Evolutionary conservation across 2,329 filamentous ascomycete species (phyloP).

Genomic region (Grosmannia penicillata): DNA sequence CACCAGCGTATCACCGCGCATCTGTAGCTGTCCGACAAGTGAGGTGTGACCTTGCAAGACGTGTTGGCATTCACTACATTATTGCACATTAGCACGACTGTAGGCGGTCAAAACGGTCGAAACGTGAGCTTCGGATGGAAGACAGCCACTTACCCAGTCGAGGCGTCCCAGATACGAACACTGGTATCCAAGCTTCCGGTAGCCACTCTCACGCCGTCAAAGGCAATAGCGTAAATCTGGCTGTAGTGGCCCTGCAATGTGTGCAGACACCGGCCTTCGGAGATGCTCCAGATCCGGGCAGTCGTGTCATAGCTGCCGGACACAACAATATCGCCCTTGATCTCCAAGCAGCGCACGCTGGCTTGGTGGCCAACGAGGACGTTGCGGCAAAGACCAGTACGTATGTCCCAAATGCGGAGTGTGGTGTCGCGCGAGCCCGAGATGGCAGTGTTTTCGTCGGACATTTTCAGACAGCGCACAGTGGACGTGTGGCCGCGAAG

Average conservation of each 20-base stretch:
- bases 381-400: constrained; percentile 74
- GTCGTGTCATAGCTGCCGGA: constrained; percentile 97
- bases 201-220: constrained; percentile 84
- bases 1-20: constrained; percentile 86
- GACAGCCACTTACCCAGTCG: constrained; percentile 50
- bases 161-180: constrained; percentile 90
- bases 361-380: constrained; percentile 91
- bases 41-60: constrained; percentile 95
- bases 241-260: constrained; percentile 92
- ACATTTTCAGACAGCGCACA: constrained; percentile 95
- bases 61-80: constrained; percentile 61
- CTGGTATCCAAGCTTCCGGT: constrained; percentile 95
- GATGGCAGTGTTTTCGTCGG: constrained; percentile 82
- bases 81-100: too few species aligned
- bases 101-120: not conserved
- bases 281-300: constrained; percentile 95
- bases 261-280: constrained; percentile 79
- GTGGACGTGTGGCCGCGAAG: constrained; percentile 92
- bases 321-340: constrained; percentile 93
- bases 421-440: constrained; percentile 94
- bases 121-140: not conserved
- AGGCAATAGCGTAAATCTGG: constrained; percentile 97
- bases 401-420: constrained; percentile 86
- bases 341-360: constrained; percentile 87
- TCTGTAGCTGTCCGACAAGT: constrained; percentile 88